Conservation (phyloP, 495 filamentous ascomycete genomes). For the Aspergillus bridgeri region DNA sequence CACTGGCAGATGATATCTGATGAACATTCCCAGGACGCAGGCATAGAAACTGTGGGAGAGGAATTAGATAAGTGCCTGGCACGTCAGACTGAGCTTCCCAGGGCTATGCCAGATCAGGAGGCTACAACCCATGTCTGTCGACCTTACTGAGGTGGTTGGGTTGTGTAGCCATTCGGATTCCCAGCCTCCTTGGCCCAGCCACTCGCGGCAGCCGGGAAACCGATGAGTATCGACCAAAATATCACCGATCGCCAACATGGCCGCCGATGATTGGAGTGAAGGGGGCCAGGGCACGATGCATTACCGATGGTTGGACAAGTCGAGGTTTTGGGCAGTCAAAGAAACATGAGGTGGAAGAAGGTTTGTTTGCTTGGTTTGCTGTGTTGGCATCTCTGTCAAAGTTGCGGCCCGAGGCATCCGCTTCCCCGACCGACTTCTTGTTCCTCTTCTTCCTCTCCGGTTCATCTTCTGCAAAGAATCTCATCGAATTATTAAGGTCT, state of each 20-base stretch:
- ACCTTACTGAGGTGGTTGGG: constrained; percentile 17
- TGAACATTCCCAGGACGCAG: constrained; percentile 19
- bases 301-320: not conserved
- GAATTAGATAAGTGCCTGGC: constrained; percentile 1
- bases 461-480: no score
- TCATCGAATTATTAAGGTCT: no score
- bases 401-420: not conserved
- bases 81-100: not conserved
- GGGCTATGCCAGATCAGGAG: constrained; percentile 1
- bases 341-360: not conserved
- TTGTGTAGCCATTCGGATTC: constrained; percentile 9
- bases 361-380: not conserved
- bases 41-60: constrained; percentile 4
- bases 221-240: constrained; percentile 5
- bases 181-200: constrained; percentile 21
- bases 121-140: not conserved
- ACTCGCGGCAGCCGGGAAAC: constrained; percentile 14
- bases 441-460: no score
- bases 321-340: not conserved
- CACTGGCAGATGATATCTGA: constrained; percentile 19
- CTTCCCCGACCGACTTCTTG: no score
- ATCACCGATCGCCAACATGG: constrained; percentile 11
- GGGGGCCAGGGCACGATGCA: not conserved
- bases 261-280: constrained; percentile 11
- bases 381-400: not conserved